Evolutionary conservation across 176 grass and related monocot genomes (phyloP).

Genomic region (Lolium multiflorum): DNA sequence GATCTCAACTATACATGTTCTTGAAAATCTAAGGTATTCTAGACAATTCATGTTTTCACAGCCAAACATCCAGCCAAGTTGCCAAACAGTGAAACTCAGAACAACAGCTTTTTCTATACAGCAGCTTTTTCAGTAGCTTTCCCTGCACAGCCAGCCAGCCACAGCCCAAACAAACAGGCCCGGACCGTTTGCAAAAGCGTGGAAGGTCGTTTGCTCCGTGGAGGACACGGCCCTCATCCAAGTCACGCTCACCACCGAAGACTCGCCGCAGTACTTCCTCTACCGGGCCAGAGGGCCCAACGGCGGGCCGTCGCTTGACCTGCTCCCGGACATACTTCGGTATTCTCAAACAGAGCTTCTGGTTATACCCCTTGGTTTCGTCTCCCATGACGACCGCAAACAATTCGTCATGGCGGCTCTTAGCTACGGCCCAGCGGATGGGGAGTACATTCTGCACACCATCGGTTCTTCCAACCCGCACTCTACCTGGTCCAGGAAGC

Average conservation of each 20-base stretch:
- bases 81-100: too few relatives aligned
- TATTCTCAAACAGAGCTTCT: neutral
- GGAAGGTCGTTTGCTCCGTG: neutral
- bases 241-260: neutral
- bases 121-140: too few relatives aligned
- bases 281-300: too few relatives aligned
- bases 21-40: too few relatives aligned
- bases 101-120: too few relatives aligned
- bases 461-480: neutral
- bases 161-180: too few relatives aligned
- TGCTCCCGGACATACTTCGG: neutral
- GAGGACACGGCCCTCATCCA: neutral
- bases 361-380: neutral
- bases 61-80: too few relatives aligned
- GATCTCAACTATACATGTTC: too few relatives aligned
- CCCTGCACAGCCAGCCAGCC: too few relatives aligned
- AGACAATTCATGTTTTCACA: too few relatives aligned
- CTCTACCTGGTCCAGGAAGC: neutral
- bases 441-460: neutral
- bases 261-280: neutral
- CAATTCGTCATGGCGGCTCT: neutral
- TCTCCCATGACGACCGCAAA: neutral
- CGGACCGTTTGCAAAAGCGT: neutral
- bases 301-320: neutral
- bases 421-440: neutral